Percentiles rank a stretch among this genome's conserved stretches.
phyloP scores from a whole-genome alignment of 768 basidiomycete genomes.

The Russula brevipes region DNA sequence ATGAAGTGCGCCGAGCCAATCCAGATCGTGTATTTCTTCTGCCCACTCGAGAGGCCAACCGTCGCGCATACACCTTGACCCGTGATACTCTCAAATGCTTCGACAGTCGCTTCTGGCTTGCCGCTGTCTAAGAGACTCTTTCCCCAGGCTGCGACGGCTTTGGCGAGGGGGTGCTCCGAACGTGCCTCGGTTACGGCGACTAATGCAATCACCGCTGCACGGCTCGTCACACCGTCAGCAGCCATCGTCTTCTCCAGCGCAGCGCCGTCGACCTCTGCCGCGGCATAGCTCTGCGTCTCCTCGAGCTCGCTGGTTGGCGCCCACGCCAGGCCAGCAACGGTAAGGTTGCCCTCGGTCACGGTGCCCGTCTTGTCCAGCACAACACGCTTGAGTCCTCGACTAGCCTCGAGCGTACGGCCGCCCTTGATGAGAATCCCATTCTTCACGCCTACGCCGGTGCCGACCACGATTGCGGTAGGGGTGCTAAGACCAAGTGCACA shows the following conservation, averaged over 20 bases:
- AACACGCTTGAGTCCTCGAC: conserved; percentile 72
- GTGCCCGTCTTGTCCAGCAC: conserved; percentile 98
- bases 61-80: conserved; percentile 82
- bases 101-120: conserved; percentile 51
- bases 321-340: conserved; percentile 76
- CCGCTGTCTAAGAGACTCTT: conserved; percentile 50
- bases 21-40: conserved; percentile 45
- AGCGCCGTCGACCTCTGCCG: conserved; percentile 22
- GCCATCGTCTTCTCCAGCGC: conserved; percentile 34
- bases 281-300: conserved; percentile 26
- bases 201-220: conserved; percentile 67
- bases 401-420: conserved; percentile 89
- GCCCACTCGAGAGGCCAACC: conserved; percentile 46
- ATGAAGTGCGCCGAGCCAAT: conserved; percentile 71
- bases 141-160: conserved; percentile 83
- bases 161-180: conserved; percentile 95
- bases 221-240: conserved; percentile 57
- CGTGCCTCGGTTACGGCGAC: conserved; percentile 81
- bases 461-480: conserved; percentile 99
- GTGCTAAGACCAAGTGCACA: conserved; percentile 95
- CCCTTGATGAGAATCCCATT: conserved; percentile 99
- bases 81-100: conserved; percentile 80
- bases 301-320: conserved; percentile 38
- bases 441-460: conserved; percentile 92
- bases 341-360: conserved; percentile 90